Evolutionary conservation across 148 eudicot genomes (phyloP).

Genomic region (Rhododendron simsii): DNA sequence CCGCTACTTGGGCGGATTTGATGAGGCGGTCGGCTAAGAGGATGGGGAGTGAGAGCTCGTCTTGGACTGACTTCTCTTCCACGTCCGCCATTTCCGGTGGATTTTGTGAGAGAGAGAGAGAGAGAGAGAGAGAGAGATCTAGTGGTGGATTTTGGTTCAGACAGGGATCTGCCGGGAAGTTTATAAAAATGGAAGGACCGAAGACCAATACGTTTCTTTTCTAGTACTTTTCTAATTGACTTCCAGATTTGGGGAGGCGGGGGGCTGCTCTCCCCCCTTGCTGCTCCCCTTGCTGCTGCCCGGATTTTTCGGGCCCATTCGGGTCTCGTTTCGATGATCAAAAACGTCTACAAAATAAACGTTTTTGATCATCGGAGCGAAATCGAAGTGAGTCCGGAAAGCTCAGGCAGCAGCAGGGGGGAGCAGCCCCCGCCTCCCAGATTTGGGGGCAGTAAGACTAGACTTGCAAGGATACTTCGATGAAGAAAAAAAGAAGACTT

Average conservation of each 20-base stretch:
- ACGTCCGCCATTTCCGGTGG: conserved; percentile 14
- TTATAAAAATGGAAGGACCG: background rate
- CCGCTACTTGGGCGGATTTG: conserved; percentile 57
- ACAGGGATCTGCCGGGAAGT: background rate
- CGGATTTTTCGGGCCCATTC: too few relatives aligned
- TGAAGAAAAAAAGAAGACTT: background rate
- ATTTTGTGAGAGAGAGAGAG: background rate
- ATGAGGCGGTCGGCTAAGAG: conserved; percentile 51
- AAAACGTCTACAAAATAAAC: too few relatives aligned
- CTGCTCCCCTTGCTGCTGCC: too few relatives aligned
- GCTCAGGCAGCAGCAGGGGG: too few relatives aligned
- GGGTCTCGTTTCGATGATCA: too few relatives aligned
- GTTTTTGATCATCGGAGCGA: too few relatives aligned
- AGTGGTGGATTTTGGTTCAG: background rate
- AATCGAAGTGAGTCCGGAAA: too few relatives aligned
- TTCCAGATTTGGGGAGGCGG: background rate
- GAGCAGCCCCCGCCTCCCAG: too few relatives aligned
- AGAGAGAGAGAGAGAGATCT: background rate
- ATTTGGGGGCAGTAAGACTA: background rate
- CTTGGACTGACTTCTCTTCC: conserved; percentile 39
- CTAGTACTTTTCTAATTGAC: background rate
- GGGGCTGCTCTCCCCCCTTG: too few relatives aligned
- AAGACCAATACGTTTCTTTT: background rate
- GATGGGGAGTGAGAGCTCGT: conserved; percentile 51
- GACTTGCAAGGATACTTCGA: background rate